These are phyloP conservation scores for Dunaliella primolecta DNA, from an alignment of 139 green algal genomes.

Conservation along the genomic window DNA sequence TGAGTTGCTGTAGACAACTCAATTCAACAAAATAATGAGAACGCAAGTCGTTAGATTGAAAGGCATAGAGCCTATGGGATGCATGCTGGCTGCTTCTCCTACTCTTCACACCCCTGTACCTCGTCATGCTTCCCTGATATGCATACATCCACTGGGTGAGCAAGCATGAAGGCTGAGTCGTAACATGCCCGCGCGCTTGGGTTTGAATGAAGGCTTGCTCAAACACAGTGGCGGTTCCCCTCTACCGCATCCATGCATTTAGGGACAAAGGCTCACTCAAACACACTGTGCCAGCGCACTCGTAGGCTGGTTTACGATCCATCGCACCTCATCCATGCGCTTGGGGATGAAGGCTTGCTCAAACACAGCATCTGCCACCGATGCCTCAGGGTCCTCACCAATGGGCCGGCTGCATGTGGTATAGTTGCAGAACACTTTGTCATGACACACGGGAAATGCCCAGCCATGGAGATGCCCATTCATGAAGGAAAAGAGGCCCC, in stretches of 20 bases:
- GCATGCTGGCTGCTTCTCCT: background rate
- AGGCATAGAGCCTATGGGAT: background rate
- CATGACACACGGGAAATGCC: background rate
- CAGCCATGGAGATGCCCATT: background rate
- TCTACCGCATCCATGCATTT: too few relatives aligned
- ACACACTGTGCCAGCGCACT: too few relatives aligned
- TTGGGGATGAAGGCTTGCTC: conserved; percentile 92
- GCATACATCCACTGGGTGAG: too few relatives aligned
- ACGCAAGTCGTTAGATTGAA: background rate
- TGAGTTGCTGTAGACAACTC: background rate
- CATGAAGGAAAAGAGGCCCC: too few relatives aligned
- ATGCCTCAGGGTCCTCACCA: conserved; percentile 27
- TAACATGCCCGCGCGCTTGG: too few relatives aligned
- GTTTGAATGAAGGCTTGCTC: too few relatives aligned
- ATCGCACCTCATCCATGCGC: conserved; percentile 82
- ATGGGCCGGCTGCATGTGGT: conserved; percentile 43
- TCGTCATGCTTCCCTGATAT: too few relatives aligned
- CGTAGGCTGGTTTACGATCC: too few relatives aligned
- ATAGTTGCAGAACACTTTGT: background rate
- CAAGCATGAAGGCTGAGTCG: too few relatives aligned
- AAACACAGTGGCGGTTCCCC: too few relatives aligned
- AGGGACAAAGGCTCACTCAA: too few relatives aligned
- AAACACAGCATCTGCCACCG: conserved; percentile 70
- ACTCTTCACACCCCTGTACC: too few relatives aligned
- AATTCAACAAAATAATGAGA: background rate